phyloP scores from a whole-genome alignment of 2,329 filamentous ascomycete genomes.

The Alternaria viburni region DNA sequence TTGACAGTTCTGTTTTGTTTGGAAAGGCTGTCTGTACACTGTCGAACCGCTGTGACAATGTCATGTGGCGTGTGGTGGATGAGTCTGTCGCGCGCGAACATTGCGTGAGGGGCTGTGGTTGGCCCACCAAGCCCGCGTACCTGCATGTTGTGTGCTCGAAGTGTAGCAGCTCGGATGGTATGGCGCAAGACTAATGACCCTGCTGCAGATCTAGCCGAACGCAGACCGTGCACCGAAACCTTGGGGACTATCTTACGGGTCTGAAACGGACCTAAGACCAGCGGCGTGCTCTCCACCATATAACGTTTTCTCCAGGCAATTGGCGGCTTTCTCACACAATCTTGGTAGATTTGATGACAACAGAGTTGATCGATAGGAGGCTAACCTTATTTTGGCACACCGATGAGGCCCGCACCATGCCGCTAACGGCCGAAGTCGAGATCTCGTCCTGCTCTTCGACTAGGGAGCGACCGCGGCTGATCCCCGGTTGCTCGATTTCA shows the following conservation, averaged over 20 bases:
- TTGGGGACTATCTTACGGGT: conserved; percentile 20
- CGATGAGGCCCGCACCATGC: background rate
- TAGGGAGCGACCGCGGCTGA: background rate
- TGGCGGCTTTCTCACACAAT: background rate
- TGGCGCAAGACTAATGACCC: conserved; percentile 15
- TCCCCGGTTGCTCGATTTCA: background rate
- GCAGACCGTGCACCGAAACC: conserved; percentile 25
- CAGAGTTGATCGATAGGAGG: background rate
- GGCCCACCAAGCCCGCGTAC: background rate
- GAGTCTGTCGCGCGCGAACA: background rate
- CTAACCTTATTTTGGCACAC: background rate
- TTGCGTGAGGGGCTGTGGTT: background rate
- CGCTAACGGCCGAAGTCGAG: background rate
- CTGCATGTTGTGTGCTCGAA: conserved; percentile 13
- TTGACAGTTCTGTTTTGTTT: conserved; percentile 3
- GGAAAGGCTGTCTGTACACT: background rate
- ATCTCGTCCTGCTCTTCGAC: background rate
- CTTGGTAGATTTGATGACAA: background rate
- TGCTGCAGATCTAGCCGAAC: conserved; percentile 28
- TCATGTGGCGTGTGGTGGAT: background rate
- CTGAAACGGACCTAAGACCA: conserved; percentile 28
- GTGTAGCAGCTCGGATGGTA: conserved; percentile 14
- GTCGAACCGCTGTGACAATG: background rate
- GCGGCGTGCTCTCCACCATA: background rate
- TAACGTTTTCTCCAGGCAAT: conserved; percentile 4